Evolutionary conservation across 768 basidiomycete genomes (phyloP).

Genomic region (Galerina marginata): DNA sequence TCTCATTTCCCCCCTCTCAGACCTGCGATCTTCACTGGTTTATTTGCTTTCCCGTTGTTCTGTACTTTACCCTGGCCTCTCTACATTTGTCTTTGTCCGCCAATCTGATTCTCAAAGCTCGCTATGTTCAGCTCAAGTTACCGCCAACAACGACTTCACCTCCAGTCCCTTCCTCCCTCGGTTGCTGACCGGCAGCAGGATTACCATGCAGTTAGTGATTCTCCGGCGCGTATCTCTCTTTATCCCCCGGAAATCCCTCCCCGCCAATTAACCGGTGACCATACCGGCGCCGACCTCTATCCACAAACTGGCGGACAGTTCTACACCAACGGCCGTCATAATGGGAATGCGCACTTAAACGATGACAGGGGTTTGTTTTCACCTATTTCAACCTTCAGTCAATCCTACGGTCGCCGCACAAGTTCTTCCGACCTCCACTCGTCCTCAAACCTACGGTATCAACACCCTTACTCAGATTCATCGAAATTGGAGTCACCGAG

Average conservation of each 20-base stretch:
- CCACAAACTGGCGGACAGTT: neutral
- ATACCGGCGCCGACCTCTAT: conserved; percentile 6
- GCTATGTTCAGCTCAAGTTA: conserved; percentile 11
- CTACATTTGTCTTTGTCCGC: neutral
- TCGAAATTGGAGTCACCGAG: neutral
- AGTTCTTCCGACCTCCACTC: conserved; percentile 8
- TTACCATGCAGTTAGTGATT: conserved; percentile 3
- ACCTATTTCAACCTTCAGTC: conserved; percentile 3
- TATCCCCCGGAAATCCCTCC: conserved; percentile 6
- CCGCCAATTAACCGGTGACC: conserved; percentile 8
- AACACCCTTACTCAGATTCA: neutral
- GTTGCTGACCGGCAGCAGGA: conserved; percentile 15
- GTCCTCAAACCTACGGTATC: neutral
- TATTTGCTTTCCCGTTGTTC: no score
- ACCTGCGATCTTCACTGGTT: no score
- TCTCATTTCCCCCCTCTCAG: no score
- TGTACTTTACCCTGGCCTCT: neutral
- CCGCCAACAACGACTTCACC: conserved; percentile 7
- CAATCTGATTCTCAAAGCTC: neutral
- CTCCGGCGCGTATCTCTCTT: neutral
- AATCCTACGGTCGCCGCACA: conserved; percentile 4
- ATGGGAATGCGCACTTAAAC: neutral
- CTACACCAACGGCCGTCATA: conserved; percentile 1
- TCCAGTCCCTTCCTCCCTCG: conserved; percentile 14
- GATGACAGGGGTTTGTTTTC: neutral